Evolutionary conservation across 495 filamentous ascomycete species (phyloP).

Genomic region (Penicillium manginii): DNA sequence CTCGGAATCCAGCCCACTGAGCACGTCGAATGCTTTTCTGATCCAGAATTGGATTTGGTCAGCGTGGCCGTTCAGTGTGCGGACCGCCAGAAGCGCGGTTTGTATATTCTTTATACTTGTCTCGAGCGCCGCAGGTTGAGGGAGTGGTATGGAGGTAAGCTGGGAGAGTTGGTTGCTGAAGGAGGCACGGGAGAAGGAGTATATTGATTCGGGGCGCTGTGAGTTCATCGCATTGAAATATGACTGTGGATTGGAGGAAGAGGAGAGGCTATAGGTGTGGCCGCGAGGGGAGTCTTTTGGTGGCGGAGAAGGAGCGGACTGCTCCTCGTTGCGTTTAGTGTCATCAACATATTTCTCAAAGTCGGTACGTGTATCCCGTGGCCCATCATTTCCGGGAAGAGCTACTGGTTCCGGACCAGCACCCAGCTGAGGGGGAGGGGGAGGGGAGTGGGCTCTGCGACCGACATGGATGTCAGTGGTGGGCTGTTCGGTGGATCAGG

Average conservation of each 20-base stretch:
- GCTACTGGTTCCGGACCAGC: conserved; percentile 16
- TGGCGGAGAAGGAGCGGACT: conserved; percentile 40
- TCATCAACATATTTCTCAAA: conserved; percentile 51
- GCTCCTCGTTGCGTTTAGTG: conserved; percentile 44
- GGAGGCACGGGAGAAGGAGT: conserved; percentile 84
- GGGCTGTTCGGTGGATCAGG: conserved; percentile 16
- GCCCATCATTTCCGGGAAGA: conserved; percentile 10
- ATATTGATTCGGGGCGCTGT: conserved; percentile 76
- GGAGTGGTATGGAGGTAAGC: conserved; percentile 81
- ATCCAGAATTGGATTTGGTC: conserved; percentile 94
- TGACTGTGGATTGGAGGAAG: conserved; percentile 47
- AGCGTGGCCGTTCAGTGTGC: conserved; percentile 76
- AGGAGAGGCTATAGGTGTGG: conserved; percentile 37
- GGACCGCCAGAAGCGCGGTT: conserved; percentile 76
- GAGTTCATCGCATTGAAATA: conserved; percentile 55
- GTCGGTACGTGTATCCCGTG: conserved; percentile 37
- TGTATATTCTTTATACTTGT: conserved; percentile 81
- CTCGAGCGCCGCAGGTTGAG: conserved; percentile 78
- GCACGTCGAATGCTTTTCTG: conserved; percentile 81
- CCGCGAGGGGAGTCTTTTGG: conserved; percentile 41
- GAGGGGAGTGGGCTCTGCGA: conserved; percentile 32
- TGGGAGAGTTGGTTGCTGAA: conserved; percentile 91
- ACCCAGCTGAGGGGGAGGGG: conserved; percentile 29
- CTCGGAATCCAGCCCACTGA: conserved; percentile 83
- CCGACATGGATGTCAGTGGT: conserved; percentile 37